Percentiles rank a stretch among this genome's conserved stretches.
These are phyloP conservation scores for Neospermospora avenae DNA, from an alignment of 2,329 filamentous ascomycete genomes.

Conservation along the genomic window DNA sequence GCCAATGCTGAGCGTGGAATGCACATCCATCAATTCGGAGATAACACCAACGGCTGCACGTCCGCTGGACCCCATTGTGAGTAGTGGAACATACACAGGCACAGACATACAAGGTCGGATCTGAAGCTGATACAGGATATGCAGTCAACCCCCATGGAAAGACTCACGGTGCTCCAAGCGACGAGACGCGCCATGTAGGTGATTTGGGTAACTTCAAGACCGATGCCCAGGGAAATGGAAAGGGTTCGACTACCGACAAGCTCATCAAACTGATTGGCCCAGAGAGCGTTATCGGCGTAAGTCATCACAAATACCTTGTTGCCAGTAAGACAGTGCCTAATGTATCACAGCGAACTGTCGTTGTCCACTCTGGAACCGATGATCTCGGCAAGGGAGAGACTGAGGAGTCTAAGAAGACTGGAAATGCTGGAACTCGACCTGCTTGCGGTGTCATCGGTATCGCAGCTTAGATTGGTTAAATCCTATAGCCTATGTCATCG, in stretches of 20 bases:
- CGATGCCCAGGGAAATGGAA: constrained; percentile 84
- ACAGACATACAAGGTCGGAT: background rate
- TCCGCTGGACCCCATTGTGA: constrained; percentile 95
- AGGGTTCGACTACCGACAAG: constrained; percentile 76
- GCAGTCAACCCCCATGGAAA: constrained; percentile 93
- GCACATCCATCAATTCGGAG: constrained; percentile 98
- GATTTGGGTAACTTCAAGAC: constrained; percentile 98
- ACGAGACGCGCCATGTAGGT: constrained; percentile 88
- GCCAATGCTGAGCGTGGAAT: constrained; percentile 95
- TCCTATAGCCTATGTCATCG: background rate
- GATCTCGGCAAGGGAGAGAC: constrained; percentile 90
- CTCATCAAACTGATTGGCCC: constrained; percentile 94
- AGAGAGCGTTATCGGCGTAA: constrained; percentile 88
- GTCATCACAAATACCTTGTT: background rate
- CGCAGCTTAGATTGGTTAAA: constrained; percentile 54
- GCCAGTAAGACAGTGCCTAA: constrained; percentile 24
- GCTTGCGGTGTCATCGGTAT: constrained; percentile 97
- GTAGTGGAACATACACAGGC: constrained; percentile 36
- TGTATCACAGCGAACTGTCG: constrained; percentile 73
- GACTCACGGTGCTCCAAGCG: constrained; percentile 82
- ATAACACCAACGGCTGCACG: constrained; percentile 99
- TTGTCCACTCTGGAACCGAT: constrained; percentile 92
- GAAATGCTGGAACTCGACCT: constrained; percentile 88
- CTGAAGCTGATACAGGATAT: constrained; percentile 17
- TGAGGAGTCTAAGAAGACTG: constrained; percentile 97